A percentile compares a stretch with the other conserved stretches of the same genome.
Evolutionary conservation across 306 rosid species (phyloP).

Genomic region (Rubus idaeus): DNA sequence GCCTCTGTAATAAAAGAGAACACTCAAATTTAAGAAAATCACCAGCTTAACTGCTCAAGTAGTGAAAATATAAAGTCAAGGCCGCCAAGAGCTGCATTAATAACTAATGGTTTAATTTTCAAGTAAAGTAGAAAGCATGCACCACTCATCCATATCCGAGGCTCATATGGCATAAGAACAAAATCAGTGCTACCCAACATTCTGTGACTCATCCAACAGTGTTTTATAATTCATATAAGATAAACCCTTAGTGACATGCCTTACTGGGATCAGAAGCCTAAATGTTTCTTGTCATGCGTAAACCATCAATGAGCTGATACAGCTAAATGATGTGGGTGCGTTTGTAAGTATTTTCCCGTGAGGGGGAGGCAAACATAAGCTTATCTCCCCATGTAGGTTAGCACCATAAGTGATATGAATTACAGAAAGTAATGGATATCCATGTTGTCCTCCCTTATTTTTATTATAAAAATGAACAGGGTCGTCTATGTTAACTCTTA

Average conservation of each 20-base stretch:
- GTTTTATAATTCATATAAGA: background rate
- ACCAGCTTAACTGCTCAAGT: background rate
- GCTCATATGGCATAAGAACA: background rate
- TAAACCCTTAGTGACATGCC: background rate
- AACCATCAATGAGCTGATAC: slow-evolving; percentile 1
- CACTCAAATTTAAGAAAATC: slow-evolving; percentile 15
- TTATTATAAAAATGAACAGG: background rate
- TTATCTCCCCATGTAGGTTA: background rate
- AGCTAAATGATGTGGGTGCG: background rate
- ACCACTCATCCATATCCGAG: background rate
- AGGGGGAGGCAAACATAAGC: background rate
- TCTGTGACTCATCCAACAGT: background rate
- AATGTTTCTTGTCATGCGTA: background rate
- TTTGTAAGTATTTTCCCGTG: background rate
- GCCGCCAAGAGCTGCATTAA: background rate
- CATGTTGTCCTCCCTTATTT: background rate
- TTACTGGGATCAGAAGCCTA: background rate
- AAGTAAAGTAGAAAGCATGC: background rate
- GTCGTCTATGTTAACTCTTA: slow-evolving; percentile 5
- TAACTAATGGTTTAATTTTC: background rate
- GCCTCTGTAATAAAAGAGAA: slow-evolving; percentile 56
- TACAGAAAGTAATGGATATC: slow-evolving; percentile 9
- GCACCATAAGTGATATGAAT: background rate
- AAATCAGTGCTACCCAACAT: background rate
- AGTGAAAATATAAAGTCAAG: background rate